phyloP scores from a whole-genome alignment of 2,329 filamentous ascomycete species.

The Alternaria sp. region DNA sequence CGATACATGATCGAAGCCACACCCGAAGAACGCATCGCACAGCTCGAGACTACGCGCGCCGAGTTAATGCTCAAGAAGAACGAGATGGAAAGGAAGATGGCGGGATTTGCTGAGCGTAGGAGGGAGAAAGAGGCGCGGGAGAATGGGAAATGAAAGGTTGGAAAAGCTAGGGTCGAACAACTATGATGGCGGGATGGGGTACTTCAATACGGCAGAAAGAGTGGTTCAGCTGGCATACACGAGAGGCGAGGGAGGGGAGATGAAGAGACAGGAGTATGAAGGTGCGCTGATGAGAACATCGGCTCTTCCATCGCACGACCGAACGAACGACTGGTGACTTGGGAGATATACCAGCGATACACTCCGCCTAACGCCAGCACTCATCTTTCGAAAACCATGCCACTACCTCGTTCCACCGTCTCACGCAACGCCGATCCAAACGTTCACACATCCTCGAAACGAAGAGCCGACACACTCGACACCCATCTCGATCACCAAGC shows the following conservation, averaged over 20 bases:
- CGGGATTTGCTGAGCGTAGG: slow-evolving; percentile 25
- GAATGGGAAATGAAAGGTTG: slow-evolving; percentile 16
- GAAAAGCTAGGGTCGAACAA: background rate
- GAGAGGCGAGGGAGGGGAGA: background rate
- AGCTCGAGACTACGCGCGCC: slow-evolving; percentile 59
- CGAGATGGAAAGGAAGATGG: slow-evolving; percentile 64
- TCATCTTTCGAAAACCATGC: background rate
- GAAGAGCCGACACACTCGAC: background rate
- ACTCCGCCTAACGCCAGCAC: no score
- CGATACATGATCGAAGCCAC: slow-evolving; percentile 58
- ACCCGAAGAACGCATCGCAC: slow-evolving; percentile 61
- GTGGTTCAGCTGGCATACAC: background rate
- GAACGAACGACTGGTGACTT: no score
- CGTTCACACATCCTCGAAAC: background rate
- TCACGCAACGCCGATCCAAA: background rate
- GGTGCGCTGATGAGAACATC: background rate
- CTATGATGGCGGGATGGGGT: background rate
- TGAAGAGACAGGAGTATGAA: background rate
- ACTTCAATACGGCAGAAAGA: background rate
- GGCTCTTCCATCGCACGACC: no score
- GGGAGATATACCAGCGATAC: no score
- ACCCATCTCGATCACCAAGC: background rate
- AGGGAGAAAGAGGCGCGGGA: slow-evolving; percentile 17
- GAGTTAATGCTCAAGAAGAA: slow-evolving; percentile 59
- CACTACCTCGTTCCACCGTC: background rate